Evolutionary conservation across 2,329 filamentous ascomycete species (phyloP), one percentile per base, ranked within the genome.

Genomic region (Pyrenophora graminea): DNA sequence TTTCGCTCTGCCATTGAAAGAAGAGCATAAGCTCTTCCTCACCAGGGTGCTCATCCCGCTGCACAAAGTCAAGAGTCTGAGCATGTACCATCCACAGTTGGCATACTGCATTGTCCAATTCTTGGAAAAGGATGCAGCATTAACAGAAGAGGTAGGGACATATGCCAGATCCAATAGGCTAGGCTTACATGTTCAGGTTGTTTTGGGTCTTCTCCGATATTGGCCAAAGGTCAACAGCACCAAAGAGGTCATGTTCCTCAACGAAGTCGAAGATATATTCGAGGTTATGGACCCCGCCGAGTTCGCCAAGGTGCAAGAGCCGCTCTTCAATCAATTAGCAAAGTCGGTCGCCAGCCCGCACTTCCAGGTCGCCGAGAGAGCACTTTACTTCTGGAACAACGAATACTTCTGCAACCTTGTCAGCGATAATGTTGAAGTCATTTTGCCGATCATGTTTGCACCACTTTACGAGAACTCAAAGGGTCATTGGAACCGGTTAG

Each of bases 151-250:
- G 79, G 91, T 92, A 78, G 71, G 81, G 73, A 53, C 27, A 45
- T 48, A 33, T 33, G 38, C 39, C 37, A 36, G 19, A 42, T 51
- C 18, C 45, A 43, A 41, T 36, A 34, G 25, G 31, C 48, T 51
- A 48, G 18, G 53, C 61, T 67, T 59, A 62, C 42, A 42, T 45
- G 34, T 51, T 13, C 58, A 92, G 89, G 91, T 97, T 56, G 94
- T 99, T 41, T 85, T 97, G 60, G 94, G 94, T 39, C 81, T 99
- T 48, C 81, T 99, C 57, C 88, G 94, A 63, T 99, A 97, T 75
- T 99, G 94, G 94, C 94, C 94, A 40, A 99, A 99, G 80, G 91
- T 96, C 66, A 99, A 99, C 77, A 97, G 94, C 76, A 99, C 94
- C 45, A 99, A 99, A 76, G 94, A 99, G 76, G 94, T 99, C 70